phyloP scores from a whole-genome alignment of 108 stramenopile species.

The Cylindrotheca closterium region DNA sequence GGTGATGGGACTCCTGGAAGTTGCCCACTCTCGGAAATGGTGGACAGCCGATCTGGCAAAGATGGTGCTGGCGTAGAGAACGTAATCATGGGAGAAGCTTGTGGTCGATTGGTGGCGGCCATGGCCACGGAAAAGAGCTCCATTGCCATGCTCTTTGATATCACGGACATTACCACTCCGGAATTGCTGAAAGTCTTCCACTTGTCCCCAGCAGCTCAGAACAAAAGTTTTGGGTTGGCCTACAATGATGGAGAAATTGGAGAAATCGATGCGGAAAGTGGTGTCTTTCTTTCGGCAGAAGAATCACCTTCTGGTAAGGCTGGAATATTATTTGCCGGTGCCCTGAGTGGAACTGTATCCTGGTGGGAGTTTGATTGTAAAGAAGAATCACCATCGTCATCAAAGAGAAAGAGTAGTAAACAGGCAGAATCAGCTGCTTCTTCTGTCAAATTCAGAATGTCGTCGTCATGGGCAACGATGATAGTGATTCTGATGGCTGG shows the following conservation, averaged over 20 bases:
- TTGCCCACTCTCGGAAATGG: slow-evolving; percentile 28
- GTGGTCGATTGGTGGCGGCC: slow-evolving; percentile 14
- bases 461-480: no score
- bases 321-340: slow-evolving; percentile 47
- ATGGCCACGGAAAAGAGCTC: slow-evolving; percentile 22
- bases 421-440: no score
- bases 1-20: slow-evolving; percentile 25
- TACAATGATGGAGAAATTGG: slow-evolving; percentile 45
- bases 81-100: slow-evolving; percentile 27
- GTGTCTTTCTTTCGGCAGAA: slow-evolving; percentile 30
- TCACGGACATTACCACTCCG: slow-evolving; percentile 14
- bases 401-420: no score
- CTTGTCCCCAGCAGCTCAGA: slow-evolving; percentile 44
- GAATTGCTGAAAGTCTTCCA: slow-evolving; percentile 34
- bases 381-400: no score
- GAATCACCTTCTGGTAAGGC: slow-evolving; percentile 42
- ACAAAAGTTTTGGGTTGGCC: slow-evolving; percentile 30
- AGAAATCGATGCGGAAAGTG: slow-evolving; percentile 45
- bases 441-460: no score
- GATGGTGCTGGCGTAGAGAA: slow-evolving; percentile 16
- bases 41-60: slow-evolving; percentile 14
- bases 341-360: slow-evolving; percentile 26
- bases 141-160: slow-evolving; percentile 26
- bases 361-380: no score
- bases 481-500: no score